These are phyloP conservation scores for Exophiala phaeomuriformis DNA, from an alignment of 2,329 filamentous ascomycete genomes.

Conservation along the genomic window DNA sequence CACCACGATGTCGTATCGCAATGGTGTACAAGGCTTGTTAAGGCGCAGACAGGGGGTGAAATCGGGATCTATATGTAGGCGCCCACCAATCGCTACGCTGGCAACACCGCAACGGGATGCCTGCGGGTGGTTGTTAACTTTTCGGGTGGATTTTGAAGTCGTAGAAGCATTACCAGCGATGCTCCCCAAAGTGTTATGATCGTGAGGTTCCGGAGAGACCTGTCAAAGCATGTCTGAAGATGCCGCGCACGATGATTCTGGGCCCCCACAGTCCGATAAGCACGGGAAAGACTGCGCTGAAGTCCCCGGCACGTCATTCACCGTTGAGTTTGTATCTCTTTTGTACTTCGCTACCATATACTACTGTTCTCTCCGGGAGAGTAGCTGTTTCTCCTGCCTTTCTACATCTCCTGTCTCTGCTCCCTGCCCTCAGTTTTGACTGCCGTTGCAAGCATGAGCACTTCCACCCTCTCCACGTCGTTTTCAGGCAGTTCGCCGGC, in stretches of 20 bases:
- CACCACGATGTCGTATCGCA: too few species aligned
- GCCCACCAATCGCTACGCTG: background rate
- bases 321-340: background rate
- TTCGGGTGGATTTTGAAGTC: background rate
- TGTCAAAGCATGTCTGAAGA: too few species aligned
- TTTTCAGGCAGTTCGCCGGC: slow-evolving; percentile 47
- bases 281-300: too few species aligned
- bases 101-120: background rate
- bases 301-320: slow-evolving; percentile 7
- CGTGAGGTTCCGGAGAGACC: too few species aligned
- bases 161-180: background rate
- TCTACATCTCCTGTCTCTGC: background rate
- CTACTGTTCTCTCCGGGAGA: background rate
- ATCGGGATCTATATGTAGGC: background rate
- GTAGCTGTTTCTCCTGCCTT: background rate
- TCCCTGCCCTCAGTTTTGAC: background rate
- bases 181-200: too few species aligned
- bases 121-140: background rate
- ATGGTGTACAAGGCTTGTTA: background rate
- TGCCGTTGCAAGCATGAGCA: slow-evolving; percentile 28
- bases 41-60: background rate
- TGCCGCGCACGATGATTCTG: background rate
- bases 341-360: background rate
- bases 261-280: too few species aligned
- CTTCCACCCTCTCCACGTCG: slow-evolving; percentile 53